Evolutionary conservation across 2,329 filamentous ascomycete species (phyloP).

Genomic region (Canariomyces notabilis): DNA sequence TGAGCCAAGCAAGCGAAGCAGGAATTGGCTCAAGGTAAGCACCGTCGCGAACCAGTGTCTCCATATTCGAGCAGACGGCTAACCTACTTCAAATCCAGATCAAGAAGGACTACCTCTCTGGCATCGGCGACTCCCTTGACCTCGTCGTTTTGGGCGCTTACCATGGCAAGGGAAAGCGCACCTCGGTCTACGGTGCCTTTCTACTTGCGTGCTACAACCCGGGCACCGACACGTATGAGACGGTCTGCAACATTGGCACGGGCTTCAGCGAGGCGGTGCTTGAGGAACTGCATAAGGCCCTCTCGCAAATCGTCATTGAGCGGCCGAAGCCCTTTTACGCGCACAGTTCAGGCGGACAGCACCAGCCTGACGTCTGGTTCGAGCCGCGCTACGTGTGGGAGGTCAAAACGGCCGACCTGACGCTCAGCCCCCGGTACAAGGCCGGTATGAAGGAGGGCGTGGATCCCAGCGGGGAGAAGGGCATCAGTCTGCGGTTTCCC

Average conservation of each 20-base stretch:
- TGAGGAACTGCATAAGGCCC: conserved; percentile 73
- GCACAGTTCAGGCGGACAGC: conserved; percentile 76
- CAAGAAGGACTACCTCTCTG: conserved; percentile 96
- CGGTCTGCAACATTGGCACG: conserved; percentile 96
- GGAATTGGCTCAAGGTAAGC: conserved; percentile 94
- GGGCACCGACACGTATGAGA: conserved; percentile 76
- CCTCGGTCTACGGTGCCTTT: conserved; percentile 92
- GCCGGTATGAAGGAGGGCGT: conserved; percentile 79
- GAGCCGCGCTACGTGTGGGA: conserved; percentile 95
- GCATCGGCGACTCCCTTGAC: conserved; percentile 91
- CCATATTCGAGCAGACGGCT: not conserved
- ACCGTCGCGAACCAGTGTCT: no score
- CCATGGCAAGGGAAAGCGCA: conserved; percentile 90
- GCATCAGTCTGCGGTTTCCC: conserved; percentile 86
- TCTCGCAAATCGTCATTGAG: conserved; percentile 77
- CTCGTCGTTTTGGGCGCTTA: conserved; percentile 95
- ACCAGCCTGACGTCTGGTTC: conserved; percentile 98
- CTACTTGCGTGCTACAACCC: conserved; percentile 90
- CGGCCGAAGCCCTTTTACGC: conserved; percentile 90
- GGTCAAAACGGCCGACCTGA: conserved; percentile 93
- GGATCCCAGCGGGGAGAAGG: conserved; percentile 65
- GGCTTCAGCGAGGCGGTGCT: conserved; percentile 93
- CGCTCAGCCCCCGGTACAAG: conserved; percentile 85
- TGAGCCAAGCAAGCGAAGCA: conserved; percentile 90
- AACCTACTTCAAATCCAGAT: conserved; percentile 49